Evolutionary conservation across 345 rosid species (phyloP).

Genomic region (sweet orange (Citrus sinensis)): DVS_A1.0 CM039168.1:27116001-27116500

Average conservation of each 20-base stretch:
- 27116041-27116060: neutral
- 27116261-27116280: too few species aligned
- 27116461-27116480: neutral
- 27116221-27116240: neutral
- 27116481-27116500: neutral
- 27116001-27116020: neutral
- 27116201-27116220: neutral
- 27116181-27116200: neutral
- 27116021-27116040: neutral
- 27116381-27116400: too few species aligned
- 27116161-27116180: neutral
- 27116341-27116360: too few species aligned
- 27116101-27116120: neutral
- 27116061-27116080: neutral
- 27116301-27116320: too few species aligned
- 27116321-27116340: too few species aligned
- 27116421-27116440: neutral
- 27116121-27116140: neutral
- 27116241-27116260: too few species aligned
- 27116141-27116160: neutral
- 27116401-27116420: neutral
- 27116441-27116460: neutral
- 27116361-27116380: too few species aligned
- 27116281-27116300: too few species aligned
- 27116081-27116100: neutral